phyloP scores from a whole-genome alignment of 1,284 basidiomycete genomes.

The Waitea zeae region DNA sequence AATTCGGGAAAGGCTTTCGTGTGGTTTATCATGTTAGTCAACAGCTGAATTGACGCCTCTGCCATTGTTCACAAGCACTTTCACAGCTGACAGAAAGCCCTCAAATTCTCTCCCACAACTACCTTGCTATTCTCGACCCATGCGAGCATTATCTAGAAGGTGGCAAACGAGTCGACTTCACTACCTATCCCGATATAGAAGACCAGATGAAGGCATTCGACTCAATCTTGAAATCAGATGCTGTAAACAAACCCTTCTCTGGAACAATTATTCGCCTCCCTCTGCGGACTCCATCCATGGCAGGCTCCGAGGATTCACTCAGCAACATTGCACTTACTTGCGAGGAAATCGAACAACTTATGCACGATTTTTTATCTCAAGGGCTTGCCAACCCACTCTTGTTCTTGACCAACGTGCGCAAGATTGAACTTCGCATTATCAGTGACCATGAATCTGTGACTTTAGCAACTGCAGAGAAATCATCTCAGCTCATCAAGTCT shows the following conservation, averaged over 20 bases:
- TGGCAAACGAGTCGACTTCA: slow-evolving; percentile 10
- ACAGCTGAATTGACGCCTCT: not conserved
- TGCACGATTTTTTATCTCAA: slow-evolving; percentile 21
- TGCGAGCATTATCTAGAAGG: slow-evolving; percentile 17
- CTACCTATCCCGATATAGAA: slow-evolving; percentile 15
- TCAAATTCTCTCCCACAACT: slow-evolving; percentile 25
- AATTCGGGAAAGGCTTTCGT: slow-evolving; percentile 32
- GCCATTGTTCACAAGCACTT: not conserved
- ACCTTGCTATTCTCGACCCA: slow-evolving; percentile 26
- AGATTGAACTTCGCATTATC: slow-evolving; percentile 21
- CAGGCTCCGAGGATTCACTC: not conserved
- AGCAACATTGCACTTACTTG: slow-evolving; percentile 9
- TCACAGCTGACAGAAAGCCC: slow-evolving; percentile 35
- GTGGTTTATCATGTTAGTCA: slow-evolving; percentile 28
- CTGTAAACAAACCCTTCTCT: slow-evolving; percentile 10
- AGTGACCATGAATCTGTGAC: slow-evolving; percentile 10
- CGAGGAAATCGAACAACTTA: slow-evolving; percentile 17
- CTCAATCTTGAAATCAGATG: not conserved
- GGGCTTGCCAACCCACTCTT: slow-evolving; percentile 24
- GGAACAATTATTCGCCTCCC: slow-evolving; percentile 29
- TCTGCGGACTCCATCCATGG: slow-evolving; percentile 14
- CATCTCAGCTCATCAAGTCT: too few relatives aligned
- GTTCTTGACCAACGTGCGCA: slow-evolving; percentile 22
- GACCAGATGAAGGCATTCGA: slow-evolving; percentile 16
- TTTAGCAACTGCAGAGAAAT: too few relatives aligned